Evolutionary conservation across 2,329 filamentous ascomycete genomes (phyloP).

Genomic region (Ascocoryne sarcoides): DNA sequence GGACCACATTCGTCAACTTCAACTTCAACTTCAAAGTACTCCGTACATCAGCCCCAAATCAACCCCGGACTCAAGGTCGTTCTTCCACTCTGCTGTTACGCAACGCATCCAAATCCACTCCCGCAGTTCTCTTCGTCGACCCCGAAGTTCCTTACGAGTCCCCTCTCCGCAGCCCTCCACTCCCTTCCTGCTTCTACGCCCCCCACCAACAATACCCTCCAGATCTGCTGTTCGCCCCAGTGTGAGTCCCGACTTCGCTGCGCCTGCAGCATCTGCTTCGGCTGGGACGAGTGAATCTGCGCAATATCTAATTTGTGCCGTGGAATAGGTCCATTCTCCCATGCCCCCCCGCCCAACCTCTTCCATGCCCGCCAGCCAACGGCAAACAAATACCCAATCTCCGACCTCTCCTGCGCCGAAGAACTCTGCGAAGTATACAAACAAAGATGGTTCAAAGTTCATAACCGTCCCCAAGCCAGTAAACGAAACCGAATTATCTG

Average conservation of each 20-base stretch:
- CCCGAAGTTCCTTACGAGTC: neutral
- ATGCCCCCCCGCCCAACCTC: constrained; percentile 8
- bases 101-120: neutral
- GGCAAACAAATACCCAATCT: constrained; percentile 39
- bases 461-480: constrained; percentile 54
- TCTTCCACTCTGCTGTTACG: neutral
- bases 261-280: constrained; percentile 4
- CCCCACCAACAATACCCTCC: constrained; percentile 12
- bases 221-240: constrained; percentile 11
- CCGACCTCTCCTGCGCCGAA: constrained; percentile 45
- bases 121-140: neutral
- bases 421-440: constrained; percentile 52
- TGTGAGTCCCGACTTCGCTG: constrained; percentile 15
- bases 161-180: neutral
- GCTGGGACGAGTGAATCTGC: neutral
- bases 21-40: constrained; percentile 4
- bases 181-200: neutral
- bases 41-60: too few relatives aligned
- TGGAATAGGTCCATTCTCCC: constrained; percentile 18
- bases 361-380: constrained; percentile 43
- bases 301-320: constrained; percentile 15
- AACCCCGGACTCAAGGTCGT: neutral
- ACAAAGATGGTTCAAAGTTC: constrained; percentile 62
- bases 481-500: constrained; percentile 40
- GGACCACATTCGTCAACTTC: constrained; percentile 1